Evolutionary conservation across 2,329 filamentous ascomycete species (phyloP).

Genomic region (Monilinia fructicola): DNA sequence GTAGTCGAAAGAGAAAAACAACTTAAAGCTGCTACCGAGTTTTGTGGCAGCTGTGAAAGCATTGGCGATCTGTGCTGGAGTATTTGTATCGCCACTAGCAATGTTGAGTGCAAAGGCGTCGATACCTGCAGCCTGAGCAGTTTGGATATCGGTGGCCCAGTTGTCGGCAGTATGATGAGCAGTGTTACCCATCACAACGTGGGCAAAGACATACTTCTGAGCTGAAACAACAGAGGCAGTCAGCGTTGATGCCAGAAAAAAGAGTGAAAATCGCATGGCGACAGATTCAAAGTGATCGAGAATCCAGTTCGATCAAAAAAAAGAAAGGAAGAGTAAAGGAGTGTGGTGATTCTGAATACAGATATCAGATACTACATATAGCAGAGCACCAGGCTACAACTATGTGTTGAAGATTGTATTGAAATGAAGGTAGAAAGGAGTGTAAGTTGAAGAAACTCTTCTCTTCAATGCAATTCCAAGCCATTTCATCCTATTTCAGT

Average conservation of each 20-base stretch:
- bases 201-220: constrained; percentile 38
- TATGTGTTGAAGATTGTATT: not conserved
- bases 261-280: constrained; percentile 23
- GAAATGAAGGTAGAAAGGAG: constrained; percentile 4
- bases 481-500: constrained; percentile 18
- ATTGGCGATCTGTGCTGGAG: constrained; percentile 40
- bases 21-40: constrained; percentile 32
- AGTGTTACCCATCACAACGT: constrained; percentile 41
- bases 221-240: constrained; percentile 23
- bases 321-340: constrained; percentile 11
- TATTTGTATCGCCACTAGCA: constrained; percentile 39
- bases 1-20: constrained; percentile 43
- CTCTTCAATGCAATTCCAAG: constrained; percentile 13
- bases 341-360: constrained; percentile 19
- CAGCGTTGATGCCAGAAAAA: constrained; percentile 23
- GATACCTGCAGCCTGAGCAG: constrained; percentile 42
- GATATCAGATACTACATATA: constrained; percentile 14
- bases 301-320: constrained; percentile 13
- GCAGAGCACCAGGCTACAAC: constrained; percentile 18
- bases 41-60: constrained; percentile 41
- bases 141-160: constrained; percentile 41
- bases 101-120: constrained; percentile 44
- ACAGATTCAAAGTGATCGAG: not conserved
- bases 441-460: constrained; percentile 8
- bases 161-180: constrained; percentile 37